Evolutionary conservation across 805 yeast species (phyloP), one percentile per base, ranked within the genome.

Genomic region (Candida silvicultrix): DNA sequence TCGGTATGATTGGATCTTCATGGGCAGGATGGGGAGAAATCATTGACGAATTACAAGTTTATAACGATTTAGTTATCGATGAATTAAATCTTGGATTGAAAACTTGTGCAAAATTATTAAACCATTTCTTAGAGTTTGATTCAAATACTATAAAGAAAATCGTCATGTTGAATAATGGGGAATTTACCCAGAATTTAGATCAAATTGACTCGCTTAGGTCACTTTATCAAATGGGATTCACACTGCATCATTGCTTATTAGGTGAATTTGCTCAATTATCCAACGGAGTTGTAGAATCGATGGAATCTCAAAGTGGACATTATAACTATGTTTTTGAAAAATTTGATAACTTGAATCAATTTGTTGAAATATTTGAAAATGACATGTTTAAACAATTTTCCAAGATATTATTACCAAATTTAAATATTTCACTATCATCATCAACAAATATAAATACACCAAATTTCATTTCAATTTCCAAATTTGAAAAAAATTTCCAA

Each of bases 1-100:
- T 74, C 38, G 82, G 82, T 3, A 69, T 75, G 55, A 66, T 71
- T 0, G 58, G 63, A 16, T 59, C 67, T 14, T 51, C 52, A 4
- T 78, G 81, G 81, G 60, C 64, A 12, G 79, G 78, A 1, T 75
- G 81, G 78, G 64, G 64, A 31, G 69, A 68, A 4, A 53, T 76
- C 20, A 53, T 75, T 21, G 59, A 63, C n/a, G 70, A 64, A 10
- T 47, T 75, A 9, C 54, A 62, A 35, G 63, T 70, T 2, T 49
- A 47, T 29, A 11, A 35, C 6, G 14, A n/a, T 12, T 22, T 22
- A 21, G 10, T 22, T 12, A 8, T 38, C n/a, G 38, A 40, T 19
- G 41, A 23, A 22, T 34, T 44, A 10, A 43, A 42, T 29, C 31
- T 22, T 10, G 35, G 35, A 1, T 19, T 47, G 11, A 45, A 31